Base-by-base conservation (phyloP, 164 flowering plant species). In the Macadamia integrifolia region DNA sequence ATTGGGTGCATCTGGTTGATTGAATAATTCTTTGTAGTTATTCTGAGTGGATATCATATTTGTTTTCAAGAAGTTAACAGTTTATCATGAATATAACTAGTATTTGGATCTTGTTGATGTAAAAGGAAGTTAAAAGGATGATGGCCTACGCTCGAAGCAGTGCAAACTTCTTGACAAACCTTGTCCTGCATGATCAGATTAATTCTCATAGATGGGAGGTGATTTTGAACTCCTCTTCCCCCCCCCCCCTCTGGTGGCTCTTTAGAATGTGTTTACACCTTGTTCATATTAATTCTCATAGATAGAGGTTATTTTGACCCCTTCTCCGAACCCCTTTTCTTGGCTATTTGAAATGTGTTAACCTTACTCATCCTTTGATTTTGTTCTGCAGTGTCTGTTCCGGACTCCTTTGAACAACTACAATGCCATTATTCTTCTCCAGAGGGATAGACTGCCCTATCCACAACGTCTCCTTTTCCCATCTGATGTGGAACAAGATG, bases 401-500 rank as follows among this genome's bases (percentile, higher is more conserved):
- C 82, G 93, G 48, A 92, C 98, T 56, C 98, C 96, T 42, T 75
- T 94, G 78, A 89, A 79, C 85, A 90, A 87, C 76, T 94, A 90
- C 65, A 93, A 92, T 81, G 99, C 94, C 3, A 83, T 94, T 59
- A 69, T 94, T 79, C 92, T 94, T 76, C 88, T 94, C 64, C 99
- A 94, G 70, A 72, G 86, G 58, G 88, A 92, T 69, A 85, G 68
- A 75, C 72, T 94, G 69, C 79, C 98, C 66, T 81, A 87, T 60
- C 98, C 99, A n/a, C 82, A 80, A 14, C 89, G 80, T 53, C 87
- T 89, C 73, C 93, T 92, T 72, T 92, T 94, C 79, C 86, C 88
- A 44, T 84, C 93, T 55, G 92, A 90, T 66, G 53, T 89, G 23
- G 79, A 76, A 44, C 82, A 77, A 79, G 99, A 98, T 90, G 69